A percentile compares a stretch with the other conserved stretches of the same genome.
Evolutionary conservation across 495 filamentous ascomycete genomes (phyloP).

Genomic region (Penicillium canescens): DNA sequence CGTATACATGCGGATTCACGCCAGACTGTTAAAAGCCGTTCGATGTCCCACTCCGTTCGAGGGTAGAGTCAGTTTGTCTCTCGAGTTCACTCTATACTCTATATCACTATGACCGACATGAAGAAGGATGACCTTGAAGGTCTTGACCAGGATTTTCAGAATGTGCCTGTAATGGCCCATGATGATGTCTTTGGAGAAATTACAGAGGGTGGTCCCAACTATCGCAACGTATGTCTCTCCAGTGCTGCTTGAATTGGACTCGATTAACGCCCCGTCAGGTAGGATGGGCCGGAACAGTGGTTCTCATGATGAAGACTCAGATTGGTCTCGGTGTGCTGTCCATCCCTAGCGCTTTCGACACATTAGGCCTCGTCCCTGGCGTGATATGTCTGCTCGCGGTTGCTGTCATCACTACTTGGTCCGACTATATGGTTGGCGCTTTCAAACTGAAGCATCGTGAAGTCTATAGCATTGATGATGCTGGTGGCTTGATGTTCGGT

Average conservation of each 20-base stretch:
- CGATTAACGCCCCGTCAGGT: constrained; percentile 22
- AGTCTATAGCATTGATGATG: constrained; percentile 69
- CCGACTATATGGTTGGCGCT: constrained; percentile 69
- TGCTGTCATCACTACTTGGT: constrained; percentile 69
- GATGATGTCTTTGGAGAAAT: constrained; percentile 12
- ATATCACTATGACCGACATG: constrained; percentile 1
- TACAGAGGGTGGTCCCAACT: constrained; percentile 4
- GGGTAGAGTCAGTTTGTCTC: too few species aligned
- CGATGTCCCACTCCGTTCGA: too few species aligned
- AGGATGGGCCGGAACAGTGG: constrained; percentile 34
- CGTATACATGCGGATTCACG: too few species aligned
- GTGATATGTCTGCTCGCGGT: constrained; percentile 53
- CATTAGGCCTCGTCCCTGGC: constrained; percentile 57
- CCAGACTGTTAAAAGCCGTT: too few species aligned
- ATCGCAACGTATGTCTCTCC: constrained; percentile 3
- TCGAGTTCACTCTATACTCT: not conserved
- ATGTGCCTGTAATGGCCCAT: not conserved
- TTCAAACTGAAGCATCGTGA: constrained; percentile 68
- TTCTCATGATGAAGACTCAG: constrained; percentile 44
- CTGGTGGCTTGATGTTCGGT: constrained; percentile 63
- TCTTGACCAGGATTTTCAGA: not conserved
- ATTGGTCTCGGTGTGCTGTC: constrained; percentile 65
- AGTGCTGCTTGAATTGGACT: not conserved
- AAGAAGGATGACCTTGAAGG: constrained; percentile 9
- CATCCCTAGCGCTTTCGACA: constrained; percentile 60